phyloP scores from a whole-genome alignment of 1,139 yeast species.

The Magnusiomyces suaveolens region DNA sequence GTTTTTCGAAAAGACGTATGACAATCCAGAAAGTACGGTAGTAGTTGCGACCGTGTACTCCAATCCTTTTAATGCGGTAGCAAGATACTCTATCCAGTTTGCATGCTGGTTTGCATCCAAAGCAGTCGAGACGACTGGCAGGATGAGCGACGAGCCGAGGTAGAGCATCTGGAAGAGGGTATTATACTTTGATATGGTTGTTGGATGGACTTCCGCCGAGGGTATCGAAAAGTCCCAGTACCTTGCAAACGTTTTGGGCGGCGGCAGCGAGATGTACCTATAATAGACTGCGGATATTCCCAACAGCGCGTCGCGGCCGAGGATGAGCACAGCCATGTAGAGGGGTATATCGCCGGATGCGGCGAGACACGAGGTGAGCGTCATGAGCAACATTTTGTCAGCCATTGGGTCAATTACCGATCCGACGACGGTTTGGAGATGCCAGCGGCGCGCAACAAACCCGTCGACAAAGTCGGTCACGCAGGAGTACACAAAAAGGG shows the following conservation, averaged over 20 bases:
- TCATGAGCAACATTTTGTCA: slow-evolving; percentile 82
- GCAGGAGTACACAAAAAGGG: slow-evolving; percentile 73
- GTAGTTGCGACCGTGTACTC: slow-evolving; percentile 65
- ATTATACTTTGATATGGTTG: slow-evolving; percentile 75
- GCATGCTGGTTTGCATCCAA: slow-evolving; percentile 4
- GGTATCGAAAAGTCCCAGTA: slow-evolving; percentile 74
- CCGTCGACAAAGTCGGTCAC: slow-evolving; percentile 91
- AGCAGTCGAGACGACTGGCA: slow-evolving; percentile 40
- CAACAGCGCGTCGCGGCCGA: slow-evolving; percentile 76
- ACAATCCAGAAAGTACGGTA: slow-evolving; percentile 68
- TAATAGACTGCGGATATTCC: slow-evolving; percentile 67
- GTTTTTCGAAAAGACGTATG: slow-evolving; percentile 58
- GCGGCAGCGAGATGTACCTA: slow-evolving; percentile 64
- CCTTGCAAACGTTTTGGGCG: slow-evolving; percentile 62
- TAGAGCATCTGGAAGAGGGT: slow-evolving; percentile 90
- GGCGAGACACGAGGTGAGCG: slow-evolving; percentile 70
- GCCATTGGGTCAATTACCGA: slow-evolving; percentile 93
- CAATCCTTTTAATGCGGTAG: slow-evolving; percentile 26
- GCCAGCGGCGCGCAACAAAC: slow-evolving; percentile 69
- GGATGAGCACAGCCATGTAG: slow-evolving; percentile 58
- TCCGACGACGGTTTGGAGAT: slow-evolving; percentile 74
- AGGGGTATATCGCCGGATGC: slow-evolving; percentile 51
- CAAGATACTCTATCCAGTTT: not conserved
- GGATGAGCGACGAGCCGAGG: slow-evolving; percentile 62
- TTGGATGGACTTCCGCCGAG: slow-evolving; percentile 83